Evolutionary conservation across 2,329 filamentous ascomycete species (phyloP).

Genomic region (Dryadomyces sulphureus): DNA sequence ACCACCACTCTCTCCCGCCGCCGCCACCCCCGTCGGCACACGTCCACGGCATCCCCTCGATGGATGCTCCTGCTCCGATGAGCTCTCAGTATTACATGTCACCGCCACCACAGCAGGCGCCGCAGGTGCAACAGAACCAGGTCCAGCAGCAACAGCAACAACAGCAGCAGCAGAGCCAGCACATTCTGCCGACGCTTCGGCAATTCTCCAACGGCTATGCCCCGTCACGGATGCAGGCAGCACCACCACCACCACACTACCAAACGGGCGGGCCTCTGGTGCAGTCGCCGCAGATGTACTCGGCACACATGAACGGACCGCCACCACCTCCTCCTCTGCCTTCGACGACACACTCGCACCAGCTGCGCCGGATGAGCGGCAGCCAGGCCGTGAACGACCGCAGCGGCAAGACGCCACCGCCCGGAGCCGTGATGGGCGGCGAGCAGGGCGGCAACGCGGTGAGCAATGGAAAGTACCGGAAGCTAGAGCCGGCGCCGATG

Average conservation of each 20-base stretch:
- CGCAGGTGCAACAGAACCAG: not conserved
- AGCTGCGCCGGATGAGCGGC: too few species aligned
- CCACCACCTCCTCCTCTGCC: not conserved
- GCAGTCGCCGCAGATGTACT: slow-evolving; percentile 1
- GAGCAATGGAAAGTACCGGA: slow-evolving; percentile 31
- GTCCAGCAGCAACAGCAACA: not conserved
- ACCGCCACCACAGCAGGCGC: not conserved
- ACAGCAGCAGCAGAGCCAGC: not conserved
- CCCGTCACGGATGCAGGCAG: not conserved
- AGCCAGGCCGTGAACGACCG: not conserved
- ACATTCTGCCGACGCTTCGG: slow-evolving; percentile 3
- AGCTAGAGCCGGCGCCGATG: slow-evolving; percentile 42
- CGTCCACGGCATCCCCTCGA: not conserved
- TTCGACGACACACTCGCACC: not conserved
- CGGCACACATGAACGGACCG: not conserved
- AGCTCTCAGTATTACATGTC: slow-evolving; percentile 9
- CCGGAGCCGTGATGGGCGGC: not conserved
- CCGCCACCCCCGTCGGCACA: not conserved
- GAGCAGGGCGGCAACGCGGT: not conserved
- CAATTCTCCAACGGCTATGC: slow-evolving; percentile 3
- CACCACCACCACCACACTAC: too few species aligned
- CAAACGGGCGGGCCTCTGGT: not conserved
- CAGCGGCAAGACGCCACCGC: not conserved
- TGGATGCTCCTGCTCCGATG: not conserved
- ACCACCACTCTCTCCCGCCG: not conserved